Base-by-base conservation (phyloP, 805 yeast species). In the Suhomyces emberorum region DNA sequence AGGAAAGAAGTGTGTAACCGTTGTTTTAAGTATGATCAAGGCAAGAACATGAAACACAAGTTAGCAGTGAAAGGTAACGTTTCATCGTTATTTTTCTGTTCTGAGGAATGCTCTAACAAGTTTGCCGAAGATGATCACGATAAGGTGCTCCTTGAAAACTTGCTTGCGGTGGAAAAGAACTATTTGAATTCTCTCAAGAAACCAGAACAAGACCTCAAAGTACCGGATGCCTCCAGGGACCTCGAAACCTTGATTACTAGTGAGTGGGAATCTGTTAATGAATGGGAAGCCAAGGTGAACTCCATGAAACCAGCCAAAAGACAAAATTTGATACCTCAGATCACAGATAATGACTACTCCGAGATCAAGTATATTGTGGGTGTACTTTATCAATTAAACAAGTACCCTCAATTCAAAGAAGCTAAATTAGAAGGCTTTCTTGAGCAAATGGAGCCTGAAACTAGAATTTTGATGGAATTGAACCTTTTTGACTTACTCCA, bases 1-100 rank as follows among this genome's bases (percentile, higher is more conserved):
- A 69, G 75, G 33, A 79, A 78, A 44, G 87, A 81, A 47, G 83
- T 77, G 1, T 81, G 88, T 51, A 63, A 72, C 6, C 47, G 51
- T 41, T 81, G 88, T 45, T 77, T 68, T 48, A 36, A 44, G 2
- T 81, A 77, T 44, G 64, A 62, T 21, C 52, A 65, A 43, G 82
- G 83, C 0, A 59, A 55, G 22, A 59, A 61, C 26, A 58, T 76
- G 59, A 78, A 74, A 43, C 48, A 55, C 34, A 72, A 63, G 37
- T 44, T 70, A 9, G 33, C 42, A 12, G 43, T 51, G 15, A 7
- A 7, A 5, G 26, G 26, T 5, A n/a, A 33, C 45, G 36, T 31
- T 48, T 36, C 68, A 11, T 75, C 74, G 4, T 45, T 76, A 20
- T 76, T 75, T 65, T 79, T 80, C 44, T 80, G 85, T 46, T 54